Evolutionary conservation across 306 rosid genomes (phyloP).

Genomic region (Rosa lucieae): DNA sequence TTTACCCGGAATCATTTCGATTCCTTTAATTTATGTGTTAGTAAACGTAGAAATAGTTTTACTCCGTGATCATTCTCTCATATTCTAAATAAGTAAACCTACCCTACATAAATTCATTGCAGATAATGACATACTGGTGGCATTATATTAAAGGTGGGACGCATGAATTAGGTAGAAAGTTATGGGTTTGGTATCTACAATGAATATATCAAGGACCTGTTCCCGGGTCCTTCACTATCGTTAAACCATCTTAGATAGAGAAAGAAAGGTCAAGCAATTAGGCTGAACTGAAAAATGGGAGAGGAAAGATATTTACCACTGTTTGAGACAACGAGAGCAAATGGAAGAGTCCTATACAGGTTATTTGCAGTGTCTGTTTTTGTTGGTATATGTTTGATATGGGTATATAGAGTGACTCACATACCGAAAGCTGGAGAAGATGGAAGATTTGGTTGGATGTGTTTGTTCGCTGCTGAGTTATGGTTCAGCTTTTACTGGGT

Average conservation of each 20-base stretch:
- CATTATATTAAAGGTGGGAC: too few species aligned
- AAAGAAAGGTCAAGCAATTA: neutral
- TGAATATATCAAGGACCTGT: too few species aligned
- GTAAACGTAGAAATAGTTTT: too few species aligned
- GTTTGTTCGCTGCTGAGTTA: slow-evolving; percentile 52
- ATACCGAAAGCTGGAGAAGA: slow-evolving; percentile 20
- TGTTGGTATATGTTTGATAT: slow-evolving; percentile 47
- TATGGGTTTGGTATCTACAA: too few species aligned
- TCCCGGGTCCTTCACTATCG: too few species aligned
- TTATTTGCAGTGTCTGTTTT: slow-evolving; percentile 41
- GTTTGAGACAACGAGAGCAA: slow-evolving; percentile 46
- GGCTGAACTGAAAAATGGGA: slow-evolving; percentile 14
- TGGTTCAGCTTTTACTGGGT: slow-evolving; percentile 72
- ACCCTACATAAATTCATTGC: too few species aligned
- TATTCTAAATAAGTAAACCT: too few species aligned
- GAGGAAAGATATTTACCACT: slow-evolving; percentile 30
- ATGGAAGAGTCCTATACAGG: slow-evolving; percentile 36
- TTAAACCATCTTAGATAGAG: neutral
- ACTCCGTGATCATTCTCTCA: too few species aligned
- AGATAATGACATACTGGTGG: too few species aligned
- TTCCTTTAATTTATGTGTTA: too few species aligned
- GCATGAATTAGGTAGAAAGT: too few species aligned
- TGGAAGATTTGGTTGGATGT: slow-evolving; percentile 51
- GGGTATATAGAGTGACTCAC: slow-evolving; percentile 45
- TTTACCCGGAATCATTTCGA: too few species aligned